These are phyloP conservation scores for Fusarium torreyae DNA, from an alignment of 2,329 filamentous ascomycete species.

Conservation along the genomic window DNA sequence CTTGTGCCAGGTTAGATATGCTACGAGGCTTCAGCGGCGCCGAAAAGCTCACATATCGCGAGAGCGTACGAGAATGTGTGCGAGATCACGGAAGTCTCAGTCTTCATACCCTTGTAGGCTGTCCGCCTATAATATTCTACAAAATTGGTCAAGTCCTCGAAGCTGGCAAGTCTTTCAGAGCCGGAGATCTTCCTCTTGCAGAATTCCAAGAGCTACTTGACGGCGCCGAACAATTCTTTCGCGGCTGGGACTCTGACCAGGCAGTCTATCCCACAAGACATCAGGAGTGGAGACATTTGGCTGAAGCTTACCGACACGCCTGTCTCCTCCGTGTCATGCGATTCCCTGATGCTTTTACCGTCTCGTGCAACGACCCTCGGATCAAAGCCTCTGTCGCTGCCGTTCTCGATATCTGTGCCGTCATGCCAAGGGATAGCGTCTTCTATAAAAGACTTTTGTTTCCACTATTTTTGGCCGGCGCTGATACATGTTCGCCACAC, in stretches of 20 bases:
- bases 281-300: slow-evolving; percentile 49
- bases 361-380: slow-evolving; percentile 42
- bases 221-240: slow-evolving; percentile 46
- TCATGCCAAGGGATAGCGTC: slow-evolving; percentile 36
- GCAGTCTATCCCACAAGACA: slow-evolving; percentile 48
- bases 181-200: background rate
- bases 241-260: slow-evolving; percentile 45
- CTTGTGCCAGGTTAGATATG: slow-evolving; percentile 46
- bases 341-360: slow-evolving; percentile 47
- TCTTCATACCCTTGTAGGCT: slow-evolving; percentile 49
- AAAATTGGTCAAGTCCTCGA: slow-evolving; percentile 47
- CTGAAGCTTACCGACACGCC: slow-evolving; percentile 51
- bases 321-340: slow-evolving; percentile 50
- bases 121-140: slow-evolving; percentile 47
- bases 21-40: slow-evolving; percentile 52
- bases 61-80: slow-evolving; percentile 46
- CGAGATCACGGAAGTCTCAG: slow-evolving; percentile 41
- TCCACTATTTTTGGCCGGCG: slow-evolving; percentile 49
- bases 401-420: slow-evolving; percentile 47
- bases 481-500: slow-evolving; percentile 44
- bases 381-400: slow-evolving; percentile 46
- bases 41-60: slow-evolving; percentile 50
- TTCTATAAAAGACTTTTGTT: slow-evolving; percentile 51
- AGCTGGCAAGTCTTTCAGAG: slow-evolving; percentile 39
- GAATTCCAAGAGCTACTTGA: slow-evolving; percentile 37